A percentile compares a stretch with the other conserved stretches of the same genome.
Evolutionary conservation across 1,284 basidiomycete species (phyloP).

Genomic region (Sphaerobolus stellatus): DNA sequence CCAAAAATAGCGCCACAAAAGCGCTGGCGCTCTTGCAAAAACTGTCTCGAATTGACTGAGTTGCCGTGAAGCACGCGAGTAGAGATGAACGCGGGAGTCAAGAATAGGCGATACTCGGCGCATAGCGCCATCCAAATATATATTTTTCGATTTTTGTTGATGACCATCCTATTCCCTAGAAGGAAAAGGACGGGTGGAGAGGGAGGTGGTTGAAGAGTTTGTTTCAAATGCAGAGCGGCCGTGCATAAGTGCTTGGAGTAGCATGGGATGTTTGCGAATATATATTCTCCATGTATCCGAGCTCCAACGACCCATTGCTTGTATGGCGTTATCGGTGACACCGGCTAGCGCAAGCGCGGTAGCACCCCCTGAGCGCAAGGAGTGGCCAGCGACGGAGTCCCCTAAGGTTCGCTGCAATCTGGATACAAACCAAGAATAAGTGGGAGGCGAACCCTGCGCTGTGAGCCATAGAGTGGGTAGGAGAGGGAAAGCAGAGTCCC

Average conservation of each 20-base stretch:
- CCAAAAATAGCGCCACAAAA: too few relatives aligned
- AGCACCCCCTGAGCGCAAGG: slow-evolving; percentile 31
- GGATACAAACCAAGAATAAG: slow-evolving; percentile 7
- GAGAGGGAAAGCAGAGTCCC: slow-evolving; percentile 8
- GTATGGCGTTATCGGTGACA: slow-evolving; percentile 19
- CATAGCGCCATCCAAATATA: too few relatives aligned
- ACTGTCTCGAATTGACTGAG: too few relatives aligned
- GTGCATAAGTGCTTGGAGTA: slow-evolving; percentile 8
- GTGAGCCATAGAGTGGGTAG: slow-evolving; percentile 10
- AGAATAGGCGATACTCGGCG: too few relatives aligned
- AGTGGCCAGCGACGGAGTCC: slow-evolving; percentile 21
- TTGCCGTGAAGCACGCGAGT: too few relatives aligned
- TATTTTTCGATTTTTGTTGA: too few relatives aligned
- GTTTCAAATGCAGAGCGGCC: too few relatives aligned
- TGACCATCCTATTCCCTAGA: too few relatives aligned
- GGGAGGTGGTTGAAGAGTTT: too few relatives aligned
- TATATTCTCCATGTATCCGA: slow-evolving; percentile 21
- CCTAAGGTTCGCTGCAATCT: slow-evolving; percentile 1
- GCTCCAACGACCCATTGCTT: slow-evolving; percentile 20
- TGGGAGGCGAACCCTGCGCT: slow-evolving; percentile 9
- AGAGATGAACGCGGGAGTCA: too few relatives aligned
- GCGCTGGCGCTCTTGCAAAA: too few relatives aligned
- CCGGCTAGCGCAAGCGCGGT: slow-evolving; percentile 24
- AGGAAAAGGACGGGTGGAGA: too few relatives aligned
- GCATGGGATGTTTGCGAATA: slow-evolving; percentile 16